Evolutionary conservation across 805 yeast genomes (phyloP), one percentile per base, ranked within the genome.

Genomic region (Danielia oregonensis): DNA sequence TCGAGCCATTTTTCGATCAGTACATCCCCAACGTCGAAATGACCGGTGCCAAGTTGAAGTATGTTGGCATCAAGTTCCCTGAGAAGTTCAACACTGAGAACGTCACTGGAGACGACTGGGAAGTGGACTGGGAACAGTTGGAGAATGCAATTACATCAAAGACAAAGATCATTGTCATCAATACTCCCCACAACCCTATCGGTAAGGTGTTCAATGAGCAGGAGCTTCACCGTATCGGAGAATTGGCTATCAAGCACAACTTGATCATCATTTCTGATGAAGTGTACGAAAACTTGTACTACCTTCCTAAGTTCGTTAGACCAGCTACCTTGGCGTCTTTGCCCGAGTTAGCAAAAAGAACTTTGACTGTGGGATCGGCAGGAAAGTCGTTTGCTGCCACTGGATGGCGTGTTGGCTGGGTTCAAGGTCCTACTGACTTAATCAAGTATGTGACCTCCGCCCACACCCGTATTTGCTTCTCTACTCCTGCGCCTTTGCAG

Each of bases 321-420:
- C 82, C 93, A 30, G 95, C 96, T 2, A 78, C 86, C 2, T 64
- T 91, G 35, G 68, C 80, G 4, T 33, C 39, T 7, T 59, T 66
- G 43, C 89, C 91, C 4, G 96, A 88, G 50, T 74, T 88, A 40
- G 81, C 76, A 17, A 76, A 77, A 38, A 68, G 88, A 52, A 86
- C 97, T 0, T 64, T 93, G 36, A 82, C 97, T 3, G 94, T 93
- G 15, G 97, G 97, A 1, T 86, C 96, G 18, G 98, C 97, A 5
- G 98, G 98, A 44, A 93, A 93, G 61, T 79, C 96, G 0, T 93
- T 93, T 66, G 95, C 96, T n/a, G 96, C 96, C 28, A 93, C 98
- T 9, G 98, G 98, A 35, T 93, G 97, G 97, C 81, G 98, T 69
- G 76, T 93, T 34, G 98, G 98, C 35, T 93, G 95, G 94, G 73